Evolutionary conservation across 805 yeast species (phyloP), one percentile per base, ranked within the genome.

Genomic region (Saccharomycopsis sp.): DNA sequence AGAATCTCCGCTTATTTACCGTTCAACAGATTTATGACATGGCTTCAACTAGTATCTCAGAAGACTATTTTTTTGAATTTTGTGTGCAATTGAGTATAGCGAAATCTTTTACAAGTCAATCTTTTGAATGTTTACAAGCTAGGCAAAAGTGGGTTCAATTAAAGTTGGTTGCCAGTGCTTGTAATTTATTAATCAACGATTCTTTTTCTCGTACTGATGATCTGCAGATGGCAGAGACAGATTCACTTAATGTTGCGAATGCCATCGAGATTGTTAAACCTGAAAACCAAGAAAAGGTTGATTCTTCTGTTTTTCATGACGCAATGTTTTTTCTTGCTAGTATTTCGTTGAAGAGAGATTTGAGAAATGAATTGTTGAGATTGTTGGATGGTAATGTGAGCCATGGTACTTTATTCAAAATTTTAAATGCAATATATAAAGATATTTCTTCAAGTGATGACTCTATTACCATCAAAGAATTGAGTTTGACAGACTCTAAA

Each of bases 361-460:
- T 87, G 73, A 79, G 88, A 14, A 67, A 79, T 37, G 96, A 87
- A 49, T 67, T 88, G 18, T 66, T 87, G 39, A 69, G 86, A 43
- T 76, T 83, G 10, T 57, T 87, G 48, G 85, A 92, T 17, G 96
- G 92, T 8, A 85, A 85, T 55, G 86, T 88, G 30, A 76, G 78
- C 45, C 95, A 88, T 58, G 96, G 96, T 1, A 60, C 76, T 10
- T 53, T 88, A 30, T 83, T 81, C 61, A 87, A 83, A 52, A 70
- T 79, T 23, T 56, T 87, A 21, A 70, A 88, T 42, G 66, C 66
- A 32, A 72, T 85, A n/a, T 64, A 73, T 40, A 73, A 75, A 42
- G 60, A 67, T 31, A 49, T 76, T 27, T 58, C 64, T 36, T 60
- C 62, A 8, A 67, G 70, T 1, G 30, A 29, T 25, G 37, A 27